A percentile compares a stretch with the other conserved stretches of the same genome.
Conservation (phyloP, 306 rosid genomes). For the Cajanus cajan region DNA sequence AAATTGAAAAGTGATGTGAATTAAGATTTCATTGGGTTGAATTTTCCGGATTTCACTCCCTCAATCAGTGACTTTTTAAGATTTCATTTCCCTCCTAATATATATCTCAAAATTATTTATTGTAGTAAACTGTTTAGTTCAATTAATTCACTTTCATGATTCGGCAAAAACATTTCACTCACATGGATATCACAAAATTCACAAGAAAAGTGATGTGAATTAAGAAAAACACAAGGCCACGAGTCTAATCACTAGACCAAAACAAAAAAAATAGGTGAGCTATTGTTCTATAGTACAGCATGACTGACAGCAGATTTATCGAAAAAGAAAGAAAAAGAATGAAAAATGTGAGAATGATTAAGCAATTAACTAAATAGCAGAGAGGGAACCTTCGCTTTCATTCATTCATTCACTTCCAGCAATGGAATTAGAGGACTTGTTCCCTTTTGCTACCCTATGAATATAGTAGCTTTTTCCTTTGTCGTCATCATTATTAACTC, state of each 20-base stretch:
- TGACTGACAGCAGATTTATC: constrained; percentile 16
- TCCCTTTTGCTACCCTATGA: background rate
- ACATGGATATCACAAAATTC: background rate
- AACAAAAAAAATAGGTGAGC: background rate
- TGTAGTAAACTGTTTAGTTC: background rate
- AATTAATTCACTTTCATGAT: background rate
- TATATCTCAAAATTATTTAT: background rate
- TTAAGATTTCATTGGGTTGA: background rate
- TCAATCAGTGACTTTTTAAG: background rate
- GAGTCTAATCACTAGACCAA: constrained; percentile 17
- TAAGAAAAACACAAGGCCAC: constrained; percentile 2
- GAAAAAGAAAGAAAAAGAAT: background rate
- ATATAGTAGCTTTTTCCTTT: constrained; percentile 5
- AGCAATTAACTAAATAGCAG: constrained; percentile 14
- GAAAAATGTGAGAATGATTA: constrained; percentile 1
- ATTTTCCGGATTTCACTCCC: background rate
- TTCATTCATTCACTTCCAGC: constrained; percentile 27
- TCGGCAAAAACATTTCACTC: background rate
- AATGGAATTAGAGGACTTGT: constrained; percentile 32
- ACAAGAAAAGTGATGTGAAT: background rate
- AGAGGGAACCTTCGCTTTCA: constrained; percentile 24
- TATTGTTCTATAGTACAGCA: background rate
- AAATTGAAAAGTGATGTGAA: background rate
- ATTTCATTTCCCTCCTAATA: background rate
- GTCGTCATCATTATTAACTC: constrained; percentile 20